phyloP scores from a whole-genome alignment of 192 early-diverging fungal genomes.

The Neocallimastix lanati region DNA sequence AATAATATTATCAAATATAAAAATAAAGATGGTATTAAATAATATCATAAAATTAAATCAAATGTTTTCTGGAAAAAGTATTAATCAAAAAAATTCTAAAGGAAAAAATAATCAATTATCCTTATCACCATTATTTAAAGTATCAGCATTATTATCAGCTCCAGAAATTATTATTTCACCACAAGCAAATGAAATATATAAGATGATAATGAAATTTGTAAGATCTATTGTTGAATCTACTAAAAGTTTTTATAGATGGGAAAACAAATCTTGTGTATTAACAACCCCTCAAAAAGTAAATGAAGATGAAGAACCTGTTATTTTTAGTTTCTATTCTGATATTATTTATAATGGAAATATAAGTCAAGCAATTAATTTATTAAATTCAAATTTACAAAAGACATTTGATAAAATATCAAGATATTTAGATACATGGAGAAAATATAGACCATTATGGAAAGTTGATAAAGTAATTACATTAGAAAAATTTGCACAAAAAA shows the following conservation, averaged over 20 bases:
- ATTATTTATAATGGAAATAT: constrained; percentile 23
- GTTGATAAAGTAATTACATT: constrained; percentile 45
- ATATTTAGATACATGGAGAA: constrained; percentile 35
- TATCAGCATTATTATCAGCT: constrained; percentile 30
- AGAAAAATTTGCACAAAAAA: constrained; percentile 48
- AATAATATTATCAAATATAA: background rate
- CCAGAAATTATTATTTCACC: constrained; percentile 41
- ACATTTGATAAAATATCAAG: constrained; percentile 25
- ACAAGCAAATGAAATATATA: constrained; percentile 29
- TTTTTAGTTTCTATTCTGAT: constrained; percentile 37
- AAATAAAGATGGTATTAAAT: constrained; percentile 26
- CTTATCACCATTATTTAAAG: constrained; percentile 24
- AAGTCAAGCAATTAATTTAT: constrained; percentile 15
- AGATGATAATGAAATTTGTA: constrained; percentile 40
- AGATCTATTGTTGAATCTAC: constrained; percentile 36
- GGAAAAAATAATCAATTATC: constrained; percentile 9
- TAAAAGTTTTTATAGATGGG: constrained; percentile 42
- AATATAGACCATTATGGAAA: constrained; percentile 42
- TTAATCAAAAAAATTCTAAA: constrained; percentile 5
- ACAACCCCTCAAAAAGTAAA: constrained; percentile 31
- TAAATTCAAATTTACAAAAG: constrained; percentile 25
- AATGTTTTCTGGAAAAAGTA: constrained; percentile 18
- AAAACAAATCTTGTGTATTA: constrained; percentile 37
- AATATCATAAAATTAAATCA: constrained; percentile 11
- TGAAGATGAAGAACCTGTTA: constrained; percentile 34